Evolutionary conservation across 1,139 yeast species (phyloP), one percentile per base, ranked within the genome.

Genomic region (Nakaseomyces glabratus): DNA sequence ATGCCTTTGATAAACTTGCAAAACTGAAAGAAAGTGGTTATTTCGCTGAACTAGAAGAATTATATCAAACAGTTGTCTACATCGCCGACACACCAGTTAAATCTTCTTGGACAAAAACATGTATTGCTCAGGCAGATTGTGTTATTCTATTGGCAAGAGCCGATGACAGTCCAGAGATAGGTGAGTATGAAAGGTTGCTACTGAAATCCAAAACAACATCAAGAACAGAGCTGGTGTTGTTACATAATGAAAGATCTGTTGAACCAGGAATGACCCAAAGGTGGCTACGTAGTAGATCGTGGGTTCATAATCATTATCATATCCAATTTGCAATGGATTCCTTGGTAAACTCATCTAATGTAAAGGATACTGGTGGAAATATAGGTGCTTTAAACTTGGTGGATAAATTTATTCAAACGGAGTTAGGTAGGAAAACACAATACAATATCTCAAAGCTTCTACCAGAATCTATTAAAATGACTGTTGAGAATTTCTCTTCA

Each of bases 251-350:
- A 20, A 72, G 82, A 47, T 74, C 65, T 44, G 96, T 90, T 2
- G 71, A 70, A 12, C 86, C 95, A 0, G 97, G 97, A 0, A 68
- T 84, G 8, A 88, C 97, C 0, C 75, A 77, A 28, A 66, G 69
- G 33, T 90, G 98, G 97, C 65, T 90, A 34, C 81, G 81, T 46
- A 74, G 73, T 42, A 65, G 98, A 44, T 68, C 76, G 2, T 90
- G 97, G 97, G 86, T 90, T 4, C 85, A 84, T 46, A 76, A 88
- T 0, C 96, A 90, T 51, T 96, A 90, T 54, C 98, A 90, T 56
- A 73, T 90, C 19, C 94, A 78, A 47, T 55, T 61, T 34, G 47
- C 39, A 15, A 35, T 49, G 3, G 47, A 46, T 26, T 38, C 46
- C 7, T 28, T 44, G 20, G 38, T 37, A 7, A 25, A 35, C 10